Base-by-base conservation (phyloP, 495 filamentous ascomycete genomes). In the Wilcoxina mikolae region DNA sequence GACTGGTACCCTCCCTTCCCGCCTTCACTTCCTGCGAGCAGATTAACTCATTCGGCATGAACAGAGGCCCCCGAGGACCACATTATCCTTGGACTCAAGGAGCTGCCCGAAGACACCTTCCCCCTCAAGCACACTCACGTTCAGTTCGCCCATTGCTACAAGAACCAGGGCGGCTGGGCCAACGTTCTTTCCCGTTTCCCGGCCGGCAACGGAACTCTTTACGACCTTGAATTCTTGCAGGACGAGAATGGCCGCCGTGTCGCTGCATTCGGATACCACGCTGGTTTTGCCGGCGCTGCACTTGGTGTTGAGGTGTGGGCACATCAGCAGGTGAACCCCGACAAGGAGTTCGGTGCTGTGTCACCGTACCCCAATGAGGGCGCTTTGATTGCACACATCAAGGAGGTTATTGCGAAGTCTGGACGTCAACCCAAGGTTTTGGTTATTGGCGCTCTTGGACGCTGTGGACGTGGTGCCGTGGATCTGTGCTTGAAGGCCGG, bases 51-150 rank as follows among this genome's bases (percentile, higher is more conserved):
- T 15, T 35, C 31, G 15, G 31, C 31, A 35, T 59, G 26, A 22
- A 26, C 17, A 61, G 72, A 75, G 64, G 85, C 81, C 0, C 87
- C 91, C 22, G 72, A 75, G 58, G 79, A 87, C 54, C 78, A 89
- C 63, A 85, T 87, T 63, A 86, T 94, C 61, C 75, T 95, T 56
- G 90, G 91, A 33, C 75, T 98, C 46, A 98, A 98, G 76, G 91
- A 95, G 72, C 75, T 95, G 15, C 85, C 85, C 4, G 87, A 93
- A 65, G 83, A 94, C 61, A 79, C 81, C 28, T 87, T 88, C 65
- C 87, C 89, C 31, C 78, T 95, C 47, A 80, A 83, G 71, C 87
- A 96, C 62, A 78, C 79, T 12, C 84, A 83, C 68, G 78, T 98
- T 57, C 83, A 87, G 58, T 95, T 95, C 61, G 85, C 81, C 38